phyloP scores from a whole-genome alignment of 805 yeast genomes.

The Candida cerambycidarum region DNA sequence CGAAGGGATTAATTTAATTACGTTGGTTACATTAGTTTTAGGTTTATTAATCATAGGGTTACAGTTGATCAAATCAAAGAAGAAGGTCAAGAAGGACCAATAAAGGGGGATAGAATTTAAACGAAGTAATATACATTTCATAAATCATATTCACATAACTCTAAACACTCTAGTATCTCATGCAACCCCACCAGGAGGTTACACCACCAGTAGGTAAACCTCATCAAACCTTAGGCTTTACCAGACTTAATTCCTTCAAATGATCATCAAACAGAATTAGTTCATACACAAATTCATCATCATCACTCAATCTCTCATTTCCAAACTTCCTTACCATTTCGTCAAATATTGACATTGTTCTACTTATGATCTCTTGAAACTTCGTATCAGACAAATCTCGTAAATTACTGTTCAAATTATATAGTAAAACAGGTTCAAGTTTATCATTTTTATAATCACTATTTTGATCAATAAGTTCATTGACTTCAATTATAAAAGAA shows the following conservation, averaged over 20 bases:
- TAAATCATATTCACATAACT: slow-evolving; percentile 1
- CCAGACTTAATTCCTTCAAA: slow-evolving; percentile 2
- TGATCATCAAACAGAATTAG: slow-evolving; percentile 16
- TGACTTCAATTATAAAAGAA: slow-evolving; percentile 11
- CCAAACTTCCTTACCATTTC: slow-evolving; percentile 10
- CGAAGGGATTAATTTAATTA: slow-evolving; percentile 12
- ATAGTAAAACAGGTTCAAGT: background rate
- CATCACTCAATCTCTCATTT: background rate
- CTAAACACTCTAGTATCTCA: background rate
- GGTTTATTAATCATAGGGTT: slow-evolving; percentile 14
- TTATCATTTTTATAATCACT: background rate
- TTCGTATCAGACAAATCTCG: slow-evolving; percentile 3
- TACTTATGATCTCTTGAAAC: slow-evolving; percentile 3
- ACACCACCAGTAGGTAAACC: too few relatives aligned
- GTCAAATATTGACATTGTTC: slow-evolving; percentile 10
- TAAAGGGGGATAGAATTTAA: background rate
- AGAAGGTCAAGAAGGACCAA: slow-evolving; percentile 7
- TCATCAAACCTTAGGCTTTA: background rate
- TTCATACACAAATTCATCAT: slow-evolving; percentile 12
- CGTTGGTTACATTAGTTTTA: slow-evolving; percentile 10
- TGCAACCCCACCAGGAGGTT: too few relatives aligned
- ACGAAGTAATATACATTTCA: slow-evolving; percentile 3
- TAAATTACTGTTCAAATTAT: slow-evolving; percentile 7
- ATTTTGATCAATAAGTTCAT: slow-evolving; percentile 12
- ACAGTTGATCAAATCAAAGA: slow-evolving; percentile 9